A percentile compares a stretch with the other conserved stretches of the same genome.
These are phyloP conservation scores for Poa pratensis DNA, from an alignment of 176 grass and related monocot genomes.

Conservation along the genomic window DNA sequence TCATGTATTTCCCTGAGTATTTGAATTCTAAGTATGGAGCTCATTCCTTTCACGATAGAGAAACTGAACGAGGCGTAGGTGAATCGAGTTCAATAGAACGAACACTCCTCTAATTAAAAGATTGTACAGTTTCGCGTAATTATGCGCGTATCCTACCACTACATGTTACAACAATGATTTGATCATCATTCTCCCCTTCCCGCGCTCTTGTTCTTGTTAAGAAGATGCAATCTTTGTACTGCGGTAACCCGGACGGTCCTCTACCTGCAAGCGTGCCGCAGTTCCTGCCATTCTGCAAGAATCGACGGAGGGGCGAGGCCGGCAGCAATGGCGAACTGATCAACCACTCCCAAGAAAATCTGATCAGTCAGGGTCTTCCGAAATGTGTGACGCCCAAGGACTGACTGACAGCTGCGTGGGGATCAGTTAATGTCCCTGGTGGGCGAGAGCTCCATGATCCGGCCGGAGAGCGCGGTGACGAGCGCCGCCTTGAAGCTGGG, in stretches of 20 bases:
- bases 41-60: neutral
- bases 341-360: neutral
- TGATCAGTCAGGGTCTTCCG: neutral
- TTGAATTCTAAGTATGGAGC: too few relatives aligned
- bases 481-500: slow-evolving; percentile 80
- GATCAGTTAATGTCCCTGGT: slow-evolving; percentile 36
- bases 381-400: neutral
- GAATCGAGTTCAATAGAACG: neutral
- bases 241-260: neutral
- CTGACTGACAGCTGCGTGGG: neutral
- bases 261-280: neutral
- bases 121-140: neutral
- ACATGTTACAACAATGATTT: neutral
- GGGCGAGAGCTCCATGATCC: slow-evolving; percentile 67
- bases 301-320: neutral
- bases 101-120: neutral
- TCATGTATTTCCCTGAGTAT: too few relatives aligned
- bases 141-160: neutral
- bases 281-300: neutral
- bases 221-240: neutral
- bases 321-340: neutral
- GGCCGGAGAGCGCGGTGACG: slow-evolving; percentile 70
- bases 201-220: neutral
- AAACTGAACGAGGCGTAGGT: neutral
- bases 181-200: neutral